Conservation (phyloP, 257 asterid genomes). For the Paulownia fortunei region DNA sequence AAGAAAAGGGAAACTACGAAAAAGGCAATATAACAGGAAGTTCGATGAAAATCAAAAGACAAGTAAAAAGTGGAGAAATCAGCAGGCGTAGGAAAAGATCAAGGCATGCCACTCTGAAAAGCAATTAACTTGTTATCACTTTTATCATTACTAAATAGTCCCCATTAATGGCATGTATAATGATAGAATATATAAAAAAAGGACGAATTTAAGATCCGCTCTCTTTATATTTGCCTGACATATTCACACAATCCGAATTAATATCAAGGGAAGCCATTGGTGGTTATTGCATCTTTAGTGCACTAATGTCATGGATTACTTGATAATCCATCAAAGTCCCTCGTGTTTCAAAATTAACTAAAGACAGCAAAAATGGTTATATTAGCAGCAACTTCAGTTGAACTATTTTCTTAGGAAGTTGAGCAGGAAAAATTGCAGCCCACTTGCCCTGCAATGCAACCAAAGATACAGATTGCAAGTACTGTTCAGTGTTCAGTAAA, state of each 20-base stretch:
- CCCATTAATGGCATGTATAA: not conserved
- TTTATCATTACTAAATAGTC: not conserved
- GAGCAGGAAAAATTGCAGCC: slow-evolving; percentile 15
- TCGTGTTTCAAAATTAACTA: slow-evolving; percentile 1
- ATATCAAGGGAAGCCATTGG: not conserved
- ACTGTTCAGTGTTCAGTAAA: slow-evolving; percentile 30
- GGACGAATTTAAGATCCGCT: not conserved
- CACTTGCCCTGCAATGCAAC: slow-evolving; percentile 30
- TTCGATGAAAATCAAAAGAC: not conserved
- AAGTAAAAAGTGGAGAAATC: slow-evolving; percentile 1
- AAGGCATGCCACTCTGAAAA: slow-evolving; percentile 8
- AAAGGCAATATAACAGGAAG: not conserved
- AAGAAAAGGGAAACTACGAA: not conserved
- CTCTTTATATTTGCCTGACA: not conserved
- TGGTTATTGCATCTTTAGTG: slow-evolving; percentile 4
- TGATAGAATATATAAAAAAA: not conserved
- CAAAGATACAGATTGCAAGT: slow-evolving; percentile 20
- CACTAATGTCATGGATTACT: slow-evolving; percentile 14
- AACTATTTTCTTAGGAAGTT: not conserved
- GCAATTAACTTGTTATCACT: not conserved
- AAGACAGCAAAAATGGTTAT: not conserved
- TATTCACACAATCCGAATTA: not conserved
- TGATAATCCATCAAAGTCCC: slow-evolving; percentile 2
- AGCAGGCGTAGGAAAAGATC: slow-evolving; percentile 15
- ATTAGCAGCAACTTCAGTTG: not conserved